Evolutionary conservation across 805 yeast species (phyloP), one percentile per base, ranked within the genome.

Genomic region (Kockiozyma suomiensis): DNA sequence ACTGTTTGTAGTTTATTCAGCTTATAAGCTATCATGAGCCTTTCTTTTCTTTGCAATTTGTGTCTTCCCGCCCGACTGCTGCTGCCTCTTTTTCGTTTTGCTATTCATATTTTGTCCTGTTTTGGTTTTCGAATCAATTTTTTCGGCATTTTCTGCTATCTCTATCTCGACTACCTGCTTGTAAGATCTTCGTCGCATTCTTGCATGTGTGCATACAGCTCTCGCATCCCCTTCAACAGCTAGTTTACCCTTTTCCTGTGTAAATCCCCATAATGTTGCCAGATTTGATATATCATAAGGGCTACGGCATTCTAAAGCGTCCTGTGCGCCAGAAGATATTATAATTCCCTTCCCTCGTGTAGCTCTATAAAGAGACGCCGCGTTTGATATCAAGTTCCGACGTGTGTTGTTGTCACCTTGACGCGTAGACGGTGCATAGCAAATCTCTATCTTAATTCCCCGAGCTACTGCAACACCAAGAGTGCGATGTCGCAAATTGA

Each of bases 371-470:
- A 94, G 80, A 68, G 88, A 85, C 57, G 88, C 79, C 1, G 85
- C 82, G 70, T 90, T 92, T 35, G 85, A 79, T 41, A 92, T 84
- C 62, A 88, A 84, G 55, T 82, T 83, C 42, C 85, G 79, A 63
- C 93, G 79, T 19, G 79, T 71, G 54, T 43, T 63, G 25, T 52
- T 13, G 38, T 69, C 70, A 37, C 43, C 23, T 55, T 54, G 28
- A 26, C 63, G 10, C 40, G 65, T 54, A 45, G 85, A 78, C 33
- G 82, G 77, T 6, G 81, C 72, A 73, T 93, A 93, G 48, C 83
- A 80, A 7, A 94, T 80, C 71, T 94, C 99, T 64, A 94, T 82
- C 66, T 84, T 84, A 26, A 90, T 81, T 1, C 98, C 98, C 52
- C 90, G 82, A 19, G 86, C 86, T 2, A 89, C 79, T 1, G 96